These are phyloP conservation scores for Aspergillus ochraceus DNA, from an alignment of 2,329 filamentous ascomycete species.

Conservation along the genomic window DNA sequence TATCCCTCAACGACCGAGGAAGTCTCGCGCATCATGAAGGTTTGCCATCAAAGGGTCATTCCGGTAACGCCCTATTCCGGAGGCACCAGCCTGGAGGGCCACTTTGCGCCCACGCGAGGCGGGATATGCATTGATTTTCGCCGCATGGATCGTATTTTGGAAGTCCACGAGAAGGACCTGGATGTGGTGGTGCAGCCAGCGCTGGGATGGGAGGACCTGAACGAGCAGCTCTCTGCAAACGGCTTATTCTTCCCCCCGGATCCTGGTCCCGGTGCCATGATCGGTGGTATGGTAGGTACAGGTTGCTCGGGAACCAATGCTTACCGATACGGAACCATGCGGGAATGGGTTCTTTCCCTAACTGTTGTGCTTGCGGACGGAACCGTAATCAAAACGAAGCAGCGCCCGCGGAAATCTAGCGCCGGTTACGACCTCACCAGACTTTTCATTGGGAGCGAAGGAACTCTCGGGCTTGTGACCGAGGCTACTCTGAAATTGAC, in stretches of 20 bases:
- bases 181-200: conserved; percentile 78
- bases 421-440: conserved; percentile 90
- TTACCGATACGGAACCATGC: conserved; percentile 92
- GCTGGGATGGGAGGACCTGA: conserved; percentile 82
- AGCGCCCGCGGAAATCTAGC: conserved; percentile 83
- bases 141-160: conserved; percentile 78
- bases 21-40: conserved; percentile 82
- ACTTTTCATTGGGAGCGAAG: conserved; percentile 87
- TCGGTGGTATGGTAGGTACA: conserved; percentile 67
- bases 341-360: conserved; percentile 84
- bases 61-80: conserved; percentile 86
- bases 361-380: conserved; percentile 90
- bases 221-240: conserved; percentile 70
- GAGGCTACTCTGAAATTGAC: conserved; percentile 88
- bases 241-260: conserved; percentile 91
- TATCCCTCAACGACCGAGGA: conserved; percentile 78
- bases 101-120: conserved; percentile 78
- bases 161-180: conserved; percentile 73
- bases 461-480: conserved; percentile 85
- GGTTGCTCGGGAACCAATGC: conserved; percentile 74
- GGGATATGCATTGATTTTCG: conserved; percentile 85
- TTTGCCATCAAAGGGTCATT: conserved; percentile 77
- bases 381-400: conserved; percentile 83
- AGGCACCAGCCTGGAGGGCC: conserved; percentile 85
- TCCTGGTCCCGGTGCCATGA: conserved; percentile 87